These are phyloP conservation scores for Selaginella tamariscina DNA, from an alignment of 75 land plant species.

Conservation along the genomic window DNA sequence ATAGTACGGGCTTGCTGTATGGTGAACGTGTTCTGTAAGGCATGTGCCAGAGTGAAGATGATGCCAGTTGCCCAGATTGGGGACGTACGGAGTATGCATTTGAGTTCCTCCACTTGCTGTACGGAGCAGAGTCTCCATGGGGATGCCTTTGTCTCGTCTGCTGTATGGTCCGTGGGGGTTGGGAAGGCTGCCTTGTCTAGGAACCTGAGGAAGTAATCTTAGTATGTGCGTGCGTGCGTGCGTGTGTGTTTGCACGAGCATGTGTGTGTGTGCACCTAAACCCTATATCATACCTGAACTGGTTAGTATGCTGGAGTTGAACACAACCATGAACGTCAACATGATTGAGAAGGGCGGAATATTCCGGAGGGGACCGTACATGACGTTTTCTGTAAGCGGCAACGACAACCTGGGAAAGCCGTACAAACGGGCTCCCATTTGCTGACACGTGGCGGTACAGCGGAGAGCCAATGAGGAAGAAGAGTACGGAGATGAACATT, in stretches of 20 bases:
- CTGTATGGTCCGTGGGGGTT: neutral
- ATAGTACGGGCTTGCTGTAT: constrained; percentile 1
- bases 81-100: neutral
- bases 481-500: neutral
- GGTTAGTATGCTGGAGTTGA: neutral
- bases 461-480: constrained; percentile 7
- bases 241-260: too few species aligned
- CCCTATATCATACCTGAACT: constrained; percentile 12
- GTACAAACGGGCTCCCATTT: constrained; percentile 4
- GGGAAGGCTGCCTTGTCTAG: neutral
- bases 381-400: neutral
- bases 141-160: neutral
- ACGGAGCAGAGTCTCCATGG: constrained; percentile 11
- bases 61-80: constrained; percentile 8
- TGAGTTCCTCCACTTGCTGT: constrained; percentile 10
- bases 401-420: neutral
- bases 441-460: constrained; percentile 9
- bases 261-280: too few species aligned
- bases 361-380: neutral
- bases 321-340: constrained; percentile 7
- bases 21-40: neutral
- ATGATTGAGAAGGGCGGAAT: neutral
- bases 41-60: neutral
- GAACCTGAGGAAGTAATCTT: neutral
- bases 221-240: too few species aligned